A percentile compares a stretch with the other conserved stretches of the same genome.
Conservation (phyloP, 2,329 filamentous ascomycete species). For the Sarocladium strictum region DNA sequence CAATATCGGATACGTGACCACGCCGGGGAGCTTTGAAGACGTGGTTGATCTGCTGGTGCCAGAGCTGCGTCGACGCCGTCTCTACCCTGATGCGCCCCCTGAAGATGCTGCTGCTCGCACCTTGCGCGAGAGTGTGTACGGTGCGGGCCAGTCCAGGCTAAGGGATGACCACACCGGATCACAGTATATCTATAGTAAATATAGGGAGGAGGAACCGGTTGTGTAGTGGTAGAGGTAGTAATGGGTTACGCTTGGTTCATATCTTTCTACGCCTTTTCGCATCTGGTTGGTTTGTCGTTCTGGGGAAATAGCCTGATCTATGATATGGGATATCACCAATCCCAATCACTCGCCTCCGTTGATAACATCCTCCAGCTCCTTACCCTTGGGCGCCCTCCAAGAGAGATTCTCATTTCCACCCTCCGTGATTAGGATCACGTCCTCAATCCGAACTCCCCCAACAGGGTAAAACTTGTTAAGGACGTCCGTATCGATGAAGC, state of each 20-base stretch:
- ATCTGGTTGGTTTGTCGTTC: too few species aligned
- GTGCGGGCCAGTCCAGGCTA: conserved; percentile 43
- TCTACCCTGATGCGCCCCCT: conserved; percentile 43
- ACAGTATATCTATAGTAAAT: conserved; percentile 26
- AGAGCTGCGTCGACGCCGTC: conserved; percentile 52
- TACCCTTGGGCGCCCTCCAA: conserved; percentile 63
- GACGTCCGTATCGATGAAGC: conserved; percentile 59
- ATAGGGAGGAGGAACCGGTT: not conserved
- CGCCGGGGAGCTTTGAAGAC: conserved; percentile 62
- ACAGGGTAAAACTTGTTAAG: conserved; percentile 68
- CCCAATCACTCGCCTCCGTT: conserved; percentile 24
- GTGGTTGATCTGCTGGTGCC: conserved; percentile 60
- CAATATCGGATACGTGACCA: conserved; percentile 66
- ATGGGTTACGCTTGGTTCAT: too few species aligned
- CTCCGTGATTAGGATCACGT: conserved; percentile 76
- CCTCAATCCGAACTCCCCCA: conserved; percentile 89
- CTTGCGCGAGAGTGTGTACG: conserved; percentile 56
- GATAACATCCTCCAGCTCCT: conserved; percentile 61
- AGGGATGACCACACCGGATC: conserved; percentile 46
- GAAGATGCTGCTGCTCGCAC: conserved; percentile 51
- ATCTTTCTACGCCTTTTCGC: too few species aligned
- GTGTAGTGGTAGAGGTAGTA: too few species aligned
- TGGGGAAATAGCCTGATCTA: too few species aligned
- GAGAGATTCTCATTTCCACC: conserved; percentile 80
- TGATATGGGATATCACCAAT: not conserved